A percentile compares a stretch with the other conserved stretches of the same genome.
phyloP scores from a whole-genome alignment of 495 filamentous ascomycete genomes.

The Sabuloglossum arenarium region DNA sequence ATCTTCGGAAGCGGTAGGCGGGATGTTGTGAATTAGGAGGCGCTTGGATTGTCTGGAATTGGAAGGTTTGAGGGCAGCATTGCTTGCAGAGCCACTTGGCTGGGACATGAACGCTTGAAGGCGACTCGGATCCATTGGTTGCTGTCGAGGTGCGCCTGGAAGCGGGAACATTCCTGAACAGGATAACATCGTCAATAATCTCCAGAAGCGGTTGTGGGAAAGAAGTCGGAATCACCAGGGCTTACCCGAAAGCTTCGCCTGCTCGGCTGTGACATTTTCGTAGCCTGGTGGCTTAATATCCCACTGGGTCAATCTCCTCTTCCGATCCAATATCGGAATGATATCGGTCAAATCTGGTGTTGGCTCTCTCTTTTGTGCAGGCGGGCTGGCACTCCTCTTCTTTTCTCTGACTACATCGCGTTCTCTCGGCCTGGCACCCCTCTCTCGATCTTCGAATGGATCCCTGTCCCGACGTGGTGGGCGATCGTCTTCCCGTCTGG shows the following conservation, averaged over 20 bases:
- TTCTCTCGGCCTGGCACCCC: slow-evolving; percentile 19
- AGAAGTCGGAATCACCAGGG: neutral
- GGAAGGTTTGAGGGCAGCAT: slow-evolving; percentile 64
- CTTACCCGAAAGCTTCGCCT: slow-evolving; percentile 89
- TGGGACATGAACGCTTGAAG: slow-evolving; percentile 92
- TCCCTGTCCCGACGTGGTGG: slow-evolving; percentile 38
- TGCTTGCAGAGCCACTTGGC: slow-evolving; percentile 51
- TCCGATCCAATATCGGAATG: slow-evolving; percentile 54
- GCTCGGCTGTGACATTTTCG: slow-evolving; percentile 95
- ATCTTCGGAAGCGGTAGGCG: slow-evolving; percentile 46
- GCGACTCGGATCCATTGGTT: slow-evolving; percentile 88
- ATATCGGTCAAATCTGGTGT: slow-evolving; percentile 87
- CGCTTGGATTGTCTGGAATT: slow-evolving; percentile 88
- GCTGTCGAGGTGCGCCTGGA: slow-evolving; percentile 82
- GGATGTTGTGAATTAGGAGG: slow-evolving; percentile 69
- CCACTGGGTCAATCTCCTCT: slow-evolving; percentile 90
- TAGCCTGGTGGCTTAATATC: slow-evolving; percentile 98
- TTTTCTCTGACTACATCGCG: slow-evolving; percentile 37
- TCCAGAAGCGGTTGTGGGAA: neutral
- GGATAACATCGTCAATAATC: neutral
- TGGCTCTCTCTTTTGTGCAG: slow-evolving; percentile 75
- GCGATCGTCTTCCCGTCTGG: slow-evolving; percentile 39
- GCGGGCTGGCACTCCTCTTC: slow-evolving; percentile 59
- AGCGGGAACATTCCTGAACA: slow-evolving; percentile 77
- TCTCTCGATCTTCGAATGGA: slow-evolving; percentile 39